These are phyloP conservation scores for Zymoseptoria crescenta DNA, from an alignment of 2,329 filamentous ascomycete genomes.

Conservation along the genomic window DNA sequence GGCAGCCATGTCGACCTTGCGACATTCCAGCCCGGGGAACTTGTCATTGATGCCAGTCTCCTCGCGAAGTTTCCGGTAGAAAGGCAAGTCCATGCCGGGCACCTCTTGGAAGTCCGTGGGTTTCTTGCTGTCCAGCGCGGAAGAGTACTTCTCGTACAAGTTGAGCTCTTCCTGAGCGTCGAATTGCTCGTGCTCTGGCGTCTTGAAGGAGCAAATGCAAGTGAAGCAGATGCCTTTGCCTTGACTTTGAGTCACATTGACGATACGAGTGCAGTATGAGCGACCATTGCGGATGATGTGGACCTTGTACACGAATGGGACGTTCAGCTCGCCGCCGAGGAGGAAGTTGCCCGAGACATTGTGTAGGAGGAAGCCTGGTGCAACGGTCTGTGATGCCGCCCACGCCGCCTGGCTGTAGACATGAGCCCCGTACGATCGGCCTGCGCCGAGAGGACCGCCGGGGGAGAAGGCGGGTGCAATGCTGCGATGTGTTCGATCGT, in stretches of 20 bases:
- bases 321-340: slow-evolving; percentile 38
- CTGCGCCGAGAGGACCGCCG: slow-evolving; percentile 27
- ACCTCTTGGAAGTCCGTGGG: slow-evolving; percentile 27
- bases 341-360: slow-evolving; percentile 48
- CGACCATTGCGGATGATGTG: slow-evolving; percentile 44
- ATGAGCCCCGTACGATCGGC: slow-evolving; percentile 47
- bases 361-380: slow-evolving; percentile 45
- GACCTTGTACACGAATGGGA: slow-evolving; percentile 46
- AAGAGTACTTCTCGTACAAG: slow-evolving; percentile 30
- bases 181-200: slow-evolving; percentile 29
- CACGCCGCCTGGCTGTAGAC: slow-evolving; percentile 51
- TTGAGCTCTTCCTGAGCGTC: slow-evolving; percentile 31
- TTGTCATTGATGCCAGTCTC: slow-evolving; percentile 33
- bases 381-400: slow-evolving; percentile 48
- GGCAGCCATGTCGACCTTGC: slow-evolving; percentile 46
- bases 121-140: slow-evolving; percentile 29
- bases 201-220: slow-evolving; percentile 47
- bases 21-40: slow-evolving; percentile 40
- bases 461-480: slow-evolving; percentile 38
- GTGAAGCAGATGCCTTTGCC: slow-evolving; percentile 44
- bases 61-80: slow-evolving; percentile 28
- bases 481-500: slow-evolving; percentile 34
- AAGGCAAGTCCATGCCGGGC: slow-evolving; percentile 31
- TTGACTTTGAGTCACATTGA: slow-evolving; percentile 44
- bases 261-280: slow-evolving; percentile 45